These are phyloP conservation scores for Chalaropsis thielavioides DNA, from an alignment of 2,329 filamentous ascomycete species.

Conservation along the genomic window DNA sequence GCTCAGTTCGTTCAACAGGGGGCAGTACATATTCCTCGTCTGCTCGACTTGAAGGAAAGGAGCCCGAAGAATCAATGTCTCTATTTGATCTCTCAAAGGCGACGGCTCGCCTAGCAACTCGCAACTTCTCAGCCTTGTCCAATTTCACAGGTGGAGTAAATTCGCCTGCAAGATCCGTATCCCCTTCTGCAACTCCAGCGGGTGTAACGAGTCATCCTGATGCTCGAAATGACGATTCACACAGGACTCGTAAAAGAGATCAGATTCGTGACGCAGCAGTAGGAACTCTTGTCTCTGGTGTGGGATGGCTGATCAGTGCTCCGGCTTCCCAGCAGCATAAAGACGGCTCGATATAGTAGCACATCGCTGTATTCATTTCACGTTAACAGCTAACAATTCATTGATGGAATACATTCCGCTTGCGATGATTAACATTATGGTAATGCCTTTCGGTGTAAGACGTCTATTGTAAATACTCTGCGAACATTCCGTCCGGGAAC, in stretches of 20 bases:
- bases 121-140: conserved; percentile 42
- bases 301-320: conserved; percentile 46
- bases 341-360: background rate
- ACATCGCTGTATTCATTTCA: background rate
- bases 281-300: conserved; percentile 50
- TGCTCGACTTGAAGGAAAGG: conserved; percentile 18
- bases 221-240: conserved; percentile 20
- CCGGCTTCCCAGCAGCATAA: conserved; percentile 11
- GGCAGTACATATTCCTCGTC: background rate
- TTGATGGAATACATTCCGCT: no score
- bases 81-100: conserved; percentile 50
- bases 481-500: background rate
- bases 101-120: conserved; percentile 43
- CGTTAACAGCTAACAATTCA: background rate
- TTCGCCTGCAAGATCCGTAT: conserved; percentile 22
- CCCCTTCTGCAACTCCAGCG: conserved; percentile 22
- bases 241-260: conserved; percentile 48
- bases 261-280: conserved; percentile 52
- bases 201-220: conserved; percentile 12
- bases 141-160: conserved; percentile 26
- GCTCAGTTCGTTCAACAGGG: background rate
- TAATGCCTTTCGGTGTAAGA: no score
- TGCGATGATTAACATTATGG: no score
- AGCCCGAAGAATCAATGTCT: conserved; percentile 47
- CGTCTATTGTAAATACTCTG: no score